These are phyloP conservation scores for Xylariaceae sp. DNA, from an alignment of 2,329 filamentous ascomycete species.

Conservation along the genomic window DNA sequence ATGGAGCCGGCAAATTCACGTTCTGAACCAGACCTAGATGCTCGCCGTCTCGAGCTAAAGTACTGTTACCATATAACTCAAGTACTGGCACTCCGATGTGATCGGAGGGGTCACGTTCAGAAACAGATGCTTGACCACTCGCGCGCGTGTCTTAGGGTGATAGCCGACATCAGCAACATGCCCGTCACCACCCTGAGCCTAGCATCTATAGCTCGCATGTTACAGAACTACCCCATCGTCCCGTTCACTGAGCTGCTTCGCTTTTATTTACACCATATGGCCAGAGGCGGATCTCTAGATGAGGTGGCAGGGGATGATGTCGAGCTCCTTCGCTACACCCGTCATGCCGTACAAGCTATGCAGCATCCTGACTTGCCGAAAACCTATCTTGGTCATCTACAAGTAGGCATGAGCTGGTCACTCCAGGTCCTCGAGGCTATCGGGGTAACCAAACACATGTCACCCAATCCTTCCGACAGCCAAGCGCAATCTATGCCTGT, in stretches of 20 bases:
- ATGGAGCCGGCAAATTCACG: neutral
- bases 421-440: slow-evolving; percentile 7
- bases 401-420: slow-evolving; percentile 6
- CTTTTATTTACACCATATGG: slow-evolving; percentile 4
- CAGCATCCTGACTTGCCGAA: slow-evolving; percentile 17
- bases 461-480: neutral
- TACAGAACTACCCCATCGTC: slow-evolving; percentile 14
- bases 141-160: slow-evolving; percentile 4
- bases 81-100: slow-evolving; percentile 15
- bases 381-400: slow-evolving; percentile 11
- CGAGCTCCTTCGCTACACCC: slow-evolving; percentile 7
- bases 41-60: slow-evolving; percentile 7
- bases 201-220: slow-evolving; percentile 5
- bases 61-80: slow-evolving; percentile 16
- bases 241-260: slow-evolving; percentile 12
- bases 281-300: neutral
- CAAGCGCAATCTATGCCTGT: neutral
- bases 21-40: neutral
- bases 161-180: slow-evolving; percentile 3
- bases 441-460: neutral
- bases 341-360: slow-evolving; percentile 4
- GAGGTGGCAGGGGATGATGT: slow-evolving; percentile 4
- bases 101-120: neutral
- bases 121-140: slow-evolving; percentile 10
- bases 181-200: slow-evolving; percentile 1